These are phyloP conservation scores for Oleoguttula mirabilis DNA, from an alignment of 495 filamentous ascomycete species.

Conservation along the genomic window DNA sequence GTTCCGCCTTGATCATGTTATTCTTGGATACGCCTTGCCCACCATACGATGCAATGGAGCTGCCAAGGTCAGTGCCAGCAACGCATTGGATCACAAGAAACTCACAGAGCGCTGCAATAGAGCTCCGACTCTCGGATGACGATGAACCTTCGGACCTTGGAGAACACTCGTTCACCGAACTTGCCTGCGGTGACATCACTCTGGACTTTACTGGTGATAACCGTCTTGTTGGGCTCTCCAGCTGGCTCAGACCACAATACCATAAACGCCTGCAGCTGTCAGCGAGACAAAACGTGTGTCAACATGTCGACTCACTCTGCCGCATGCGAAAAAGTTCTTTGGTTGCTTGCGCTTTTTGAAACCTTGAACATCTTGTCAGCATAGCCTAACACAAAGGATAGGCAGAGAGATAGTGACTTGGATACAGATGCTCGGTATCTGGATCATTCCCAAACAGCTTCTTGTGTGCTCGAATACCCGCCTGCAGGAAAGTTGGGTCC, in stretches of 20 bases:
- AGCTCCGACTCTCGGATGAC: background rate
- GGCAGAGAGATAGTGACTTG: too few species aligned
- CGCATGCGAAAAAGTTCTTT: background rate
- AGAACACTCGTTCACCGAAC: background rate
- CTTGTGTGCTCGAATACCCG: too few species aligned
- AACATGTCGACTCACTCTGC: too few species aligned
- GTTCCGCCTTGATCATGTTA: background rate
- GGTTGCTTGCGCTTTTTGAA: background rate
- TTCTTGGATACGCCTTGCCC: background rate
- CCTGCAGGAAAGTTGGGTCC: too few species aligned
- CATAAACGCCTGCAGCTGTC: too few species aligned
- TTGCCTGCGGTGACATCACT: background rate
- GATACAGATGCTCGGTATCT: too few species aligned
- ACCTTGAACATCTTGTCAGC: too few species aligned
- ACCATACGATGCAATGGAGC: background rate
- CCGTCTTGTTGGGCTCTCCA: background rate
- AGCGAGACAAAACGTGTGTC: too few species aligned
- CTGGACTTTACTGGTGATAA: background rate
- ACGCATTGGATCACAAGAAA: too few species aligned
- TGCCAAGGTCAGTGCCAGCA: too few species aligned
- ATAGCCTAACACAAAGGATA: too few species aligned
- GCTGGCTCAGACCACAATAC: background rate
- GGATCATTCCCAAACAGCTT: too few species aligned
- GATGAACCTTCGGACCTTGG: background rate
- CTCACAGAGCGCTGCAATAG: background rate